These are phyloP conservation scores for Syzygium aromaticum DNA, from an alignment of 345 rosid species.

Conservation along the genomic window DNA sequence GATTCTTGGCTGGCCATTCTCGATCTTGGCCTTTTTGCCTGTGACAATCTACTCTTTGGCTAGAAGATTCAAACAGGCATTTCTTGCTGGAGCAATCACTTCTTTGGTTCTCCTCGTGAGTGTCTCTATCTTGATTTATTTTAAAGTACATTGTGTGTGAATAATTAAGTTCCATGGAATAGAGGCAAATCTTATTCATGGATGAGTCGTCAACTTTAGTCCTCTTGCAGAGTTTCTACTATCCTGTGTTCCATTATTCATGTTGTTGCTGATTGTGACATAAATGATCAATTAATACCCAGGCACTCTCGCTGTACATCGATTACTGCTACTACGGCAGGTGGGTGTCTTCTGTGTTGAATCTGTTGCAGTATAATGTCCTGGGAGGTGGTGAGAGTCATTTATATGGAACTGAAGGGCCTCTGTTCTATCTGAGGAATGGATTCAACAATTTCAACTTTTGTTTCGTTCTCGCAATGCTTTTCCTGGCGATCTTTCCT, in stretches of 20 bases:
- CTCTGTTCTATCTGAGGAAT: slow-evolving; percentile 67
- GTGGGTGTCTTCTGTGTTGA: slow-evolving; percentile 87
- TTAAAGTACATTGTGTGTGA: not conserved
- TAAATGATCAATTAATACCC: slow-evolving; percentile 15
- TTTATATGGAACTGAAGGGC: slow-evolving; percentile 86
- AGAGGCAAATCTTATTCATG: not conserved
- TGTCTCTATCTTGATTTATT: not conserved
- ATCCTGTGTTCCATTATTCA: not conserved
- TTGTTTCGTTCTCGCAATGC: slow-evolving; percentile 72
- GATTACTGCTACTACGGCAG: slow-evolving; percentile 62
- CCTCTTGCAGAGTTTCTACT: not conserved
- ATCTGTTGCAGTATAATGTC: slow-evolving; percentile 89
- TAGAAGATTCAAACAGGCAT: slow-evolving; percentile 59
- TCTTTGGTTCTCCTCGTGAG: slow-evolving; percentile 65
- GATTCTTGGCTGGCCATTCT: slow-evolving; percentile 98
- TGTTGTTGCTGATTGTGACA: slow-evolving; percentile 2
- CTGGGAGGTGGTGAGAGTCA: slow-evolving; percentile 97
- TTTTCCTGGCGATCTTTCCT: slow-evolving; percentile 61
- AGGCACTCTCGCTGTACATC: slow-evolving; percentile 66
- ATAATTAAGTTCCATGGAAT: not conserved
- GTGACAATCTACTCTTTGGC: slow-evolving; percentile 51
- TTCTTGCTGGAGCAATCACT: slow-evolving; percentile 60
- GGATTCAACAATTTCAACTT: slow-evolving; percentile 96
- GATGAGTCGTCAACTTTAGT: not conserved
- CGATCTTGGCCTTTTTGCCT: slow-evolving; percentile 87